These are phyloP conservation scores for Pseudogymnoascus pannorum DNA, from an alignment of 2,329 filamentous ascomycete species.

Conservation along the genomic window DNA sequence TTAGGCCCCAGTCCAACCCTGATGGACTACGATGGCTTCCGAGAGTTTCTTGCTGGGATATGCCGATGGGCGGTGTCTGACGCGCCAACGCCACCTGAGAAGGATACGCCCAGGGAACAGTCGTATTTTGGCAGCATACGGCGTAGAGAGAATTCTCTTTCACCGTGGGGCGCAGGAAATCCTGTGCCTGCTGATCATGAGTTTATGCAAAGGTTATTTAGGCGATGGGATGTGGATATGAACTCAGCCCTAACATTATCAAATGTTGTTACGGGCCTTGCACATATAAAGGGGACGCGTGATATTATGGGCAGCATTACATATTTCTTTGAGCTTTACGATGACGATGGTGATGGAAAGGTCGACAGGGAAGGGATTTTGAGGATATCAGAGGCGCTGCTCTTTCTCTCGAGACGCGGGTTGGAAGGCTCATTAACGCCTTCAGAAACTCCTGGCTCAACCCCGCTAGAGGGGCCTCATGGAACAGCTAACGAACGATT, in stretches of 20 bases:
- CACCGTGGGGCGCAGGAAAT: conserved; percentile 48
- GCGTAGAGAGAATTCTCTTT: conserved; percentile 24
- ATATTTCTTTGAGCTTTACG: conserved; percentile 97
- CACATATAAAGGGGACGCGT: conserved; percentile 82
- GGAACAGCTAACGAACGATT: conserved; percentile 77
- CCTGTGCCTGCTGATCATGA: conserved; percentile 84
- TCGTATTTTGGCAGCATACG: conserved; percentile 53
- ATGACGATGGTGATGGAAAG: conserved; percentile 82
- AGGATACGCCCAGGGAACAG: conserved; percentile 43
- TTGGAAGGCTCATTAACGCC: conserved; percentile 60
- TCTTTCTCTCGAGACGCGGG: conserved; percentile 86
- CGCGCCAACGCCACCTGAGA: conserved; percentile 54
- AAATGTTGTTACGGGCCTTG: conserved; percentile 85
- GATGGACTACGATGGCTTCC: conserved; percentile 96
- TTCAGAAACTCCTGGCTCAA: conserved; percentile 20
- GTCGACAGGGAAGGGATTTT: conserved; percentile 94
- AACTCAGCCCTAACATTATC: conserved; percentile 75
- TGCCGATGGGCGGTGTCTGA: conserved; percentile 92
- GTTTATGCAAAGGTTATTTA: conserved; percentile 82
- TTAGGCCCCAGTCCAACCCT: conserved; percentile 81
- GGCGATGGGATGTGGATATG: conserved; percentile 76
- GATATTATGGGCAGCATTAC: conserved; percentile 98
- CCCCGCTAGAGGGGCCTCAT: conserved; percentile 31
- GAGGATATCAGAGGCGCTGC: conserved; percentile 83
- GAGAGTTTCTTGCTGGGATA: conserved; percentile 85